Evolutionary conservation across 1,139 yeast genomes (phyloP), one percentile per base, ranked within the genome.

Genomic region (Suhomyces panamericanus): DNA sequence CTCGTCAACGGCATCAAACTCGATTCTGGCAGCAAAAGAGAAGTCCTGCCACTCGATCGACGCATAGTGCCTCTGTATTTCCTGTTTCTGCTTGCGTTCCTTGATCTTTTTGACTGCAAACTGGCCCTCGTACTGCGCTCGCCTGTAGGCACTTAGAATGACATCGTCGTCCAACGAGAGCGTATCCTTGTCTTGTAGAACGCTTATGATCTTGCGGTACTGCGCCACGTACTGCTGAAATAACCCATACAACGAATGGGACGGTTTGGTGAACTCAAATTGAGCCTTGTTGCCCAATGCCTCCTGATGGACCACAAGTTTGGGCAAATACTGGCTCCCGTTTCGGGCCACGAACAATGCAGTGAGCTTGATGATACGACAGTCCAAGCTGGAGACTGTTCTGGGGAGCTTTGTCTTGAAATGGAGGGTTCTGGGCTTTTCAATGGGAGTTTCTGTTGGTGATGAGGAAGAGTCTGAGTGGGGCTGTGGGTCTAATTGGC

Each of bases 41-140:
- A 90, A 90, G 50, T 87, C 88, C 49, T 84, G 84, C 99, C 99
- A 93, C 63, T 91, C 91, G 22, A 89, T 84, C 27, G 85, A 79
- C 0, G 95, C 91, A 64, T 76, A 87, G 38, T 79, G 82, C 24
- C 80, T 47, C 51, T 67, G 67, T 36, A 70, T 64, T 31, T 59
- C 56, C 13, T 54, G 49, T 17, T 57, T 53, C 42, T 76, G 75
- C 42, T 65, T 67, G 67, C 43, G 64, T 54, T 46, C 63, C 54
- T 58, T 69, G 60, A 46, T 63, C 45, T 45, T 48, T 34, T 62
- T 50, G 48, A 63, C 51, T 35, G 64, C 63, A 44, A 65, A 57
- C 37, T 67, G 62, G 44, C 73, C 71, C 12, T 76, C 69, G 58
- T 73, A 78, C 47, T 77, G 80, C 0, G 95, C 95, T 42, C 95